Evolutionary conservation across 345 rosid species (phyloP), one percentile per base, ranked within the genome.

Genomic region (Mercurialis annua): DNA sequence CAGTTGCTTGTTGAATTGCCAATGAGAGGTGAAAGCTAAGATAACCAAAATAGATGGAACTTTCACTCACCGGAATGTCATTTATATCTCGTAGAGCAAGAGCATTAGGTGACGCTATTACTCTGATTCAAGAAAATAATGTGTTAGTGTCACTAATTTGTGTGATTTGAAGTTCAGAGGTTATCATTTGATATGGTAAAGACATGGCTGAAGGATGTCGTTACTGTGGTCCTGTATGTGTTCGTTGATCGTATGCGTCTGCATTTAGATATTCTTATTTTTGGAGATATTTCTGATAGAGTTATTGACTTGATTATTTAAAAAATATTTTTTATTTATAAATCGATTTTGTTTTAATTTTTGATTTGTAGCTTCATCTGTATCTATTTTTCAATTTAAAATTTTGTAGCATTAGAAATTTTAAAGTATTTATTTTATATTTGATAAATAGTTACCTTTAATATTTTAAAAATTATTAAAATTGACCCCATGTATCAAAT

Each of bases 1-100:
- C 15, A 40, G 26, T 15, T 20, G 71, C 33, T 75, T 50, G 70
- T 43, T 23, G 59, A 68, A 65, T 65, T 72, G 76, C 46, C 64
- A n/a, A 33, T 30, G 38, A 71, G 57, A 65, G 15, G 61, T 42
- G 15, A n/a, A 34, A 46, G n/a, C 24, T 23, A 53, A 16, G 9
- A 23, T 44, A n/a, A n/a, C n/a, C 16, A 20, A 14, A 1, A 27
- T 33, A 42, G 5, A 29, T 16, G 48, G 21, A 14, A 3, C n/a
- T 20, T 30, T 17, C 5, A 18, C 62, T 10, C 30, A 29, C 65
- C 65, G 4, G 20, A 60, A 59, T 7, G 15, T 11, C 10, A 24
- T 53, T 26, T n/a, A n/a, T n/a, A n/a, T n/a, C 33, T 53, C 33
- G 27, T 11, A 47, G 40, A 62, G 40, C 40, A 44, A 33, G 18